Evolutionary conservation across 352 stramenopile species (phyloP).

Genomic region (Globisporangium iwayamae): DNA sequence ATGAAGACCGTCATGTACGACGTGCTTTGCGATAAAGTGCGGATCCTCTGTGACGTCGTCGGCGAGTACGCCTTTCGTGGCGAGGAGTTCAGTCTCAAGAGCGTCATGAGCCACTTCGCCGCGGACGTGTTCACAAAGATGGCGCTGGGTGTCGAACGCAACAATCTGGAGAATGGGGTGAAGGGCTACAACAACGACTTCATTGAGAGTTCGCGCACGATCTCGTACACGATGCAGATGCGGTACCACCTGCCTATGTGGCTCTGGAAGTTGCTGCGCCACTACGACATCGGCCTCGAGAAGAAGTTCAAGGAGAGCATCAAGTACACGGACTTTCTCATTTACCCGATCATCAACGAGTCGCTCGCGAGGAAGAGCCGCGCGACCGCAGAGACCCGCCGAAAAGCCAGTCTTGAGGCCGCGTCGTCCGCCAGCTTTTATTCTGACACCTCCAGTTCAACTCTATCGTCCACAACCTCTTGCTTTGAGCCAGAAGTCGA

Average conservation of each 20-base stretch:
- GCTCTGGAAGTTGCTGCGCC: constrained; percentile 44
- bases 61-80: constrained; percentile 6
- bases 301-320: constrained; percentile 23
- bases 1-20: constrained; percentile 53
- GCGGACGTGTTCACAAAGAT: constrained; percentile 58
- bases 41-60: constrained; percentile 32
- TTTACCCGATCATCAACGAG: constrained; percentile 32
- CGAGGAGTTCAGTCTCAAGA: constrained; percentile 39
- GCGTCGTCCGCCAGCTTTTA: background rate
- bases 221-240: constrained; percentile 18
- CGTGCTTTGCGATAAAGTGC: constrained; percentile 40
- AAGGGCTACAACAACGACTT: constrained; percentile 28
- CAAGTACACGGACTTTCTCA: constrained; percentile 22
- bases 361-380: constrained; percentile 25
- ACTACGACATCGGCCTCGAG: constrained; percentile 26
- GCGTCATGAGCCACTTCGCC: constrained; percentile 52
- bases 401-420: background rate
- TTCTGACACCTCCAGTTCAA: background rate
- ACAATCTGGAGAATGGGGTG: constrained; percentile 23
- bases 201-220: constrained; percentile 19
- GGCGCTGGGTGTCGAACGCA: constrained; percentile 44
- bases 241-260: constrained; percentile 22
- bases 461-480: background rate
- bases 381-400: constrained; percentile 13
- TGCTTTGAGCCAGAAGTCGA: background rate